These are phyloP conservation scores for Coemansia sp. DNA, from an alignment of 192 early-diverging fungal species.

Conservation along the genomic window DNA sequence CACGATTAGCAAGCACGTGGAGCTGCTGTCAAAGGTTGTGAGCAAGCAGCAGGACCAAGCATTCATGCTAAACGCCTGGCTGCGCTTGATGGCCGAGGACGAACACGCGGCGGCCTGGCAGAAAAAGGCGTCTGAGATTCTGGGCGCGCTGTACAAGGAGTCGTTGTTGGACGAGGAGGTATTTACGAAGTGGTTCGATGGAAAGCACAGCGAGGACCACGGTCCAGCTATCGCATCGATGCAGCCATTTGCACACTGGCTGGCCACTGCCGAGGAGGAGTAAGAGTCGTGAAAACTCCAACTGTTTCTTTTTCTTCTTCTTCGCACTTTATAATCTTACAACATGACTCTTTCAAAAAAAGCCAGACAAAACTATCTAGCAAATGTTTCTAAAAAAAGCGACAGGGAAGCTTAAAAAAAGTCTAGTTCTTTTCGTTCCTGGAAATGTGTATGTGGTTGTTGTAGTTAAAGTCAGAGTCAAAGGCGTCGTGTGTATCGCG, in stretches of 20 bases:
- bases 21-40: conserved; percentile 42
- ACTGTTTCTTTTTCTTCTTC: not conserved
- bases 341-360: not conserved
- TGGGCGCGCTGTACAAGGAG: conserved; percentile 70
- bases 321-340: not conserved
- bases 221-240: conserved; percentile 59
- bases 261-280: conserved; percentile 84
- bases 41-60: conserved; percentile 45
- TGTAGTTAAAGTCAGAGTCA: conserved; percentile 14
- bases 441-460: conserved; percentile 10
- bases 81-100: conserved; percentile 35
- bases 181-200: conserved; percentile 65
- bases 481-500: not conserved
- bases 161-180: conserved; percentile 84
- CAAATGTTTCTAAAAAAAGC: not conserved
- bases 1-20: conserved; percentile 18
- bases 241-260: conserved; percentile 79
- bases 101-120: conserved; percentile 47
- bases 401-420: not conserved
- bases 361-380: not conserved
- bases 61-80: conserved; percentile 55
- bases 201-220: conserved; percentile 44
- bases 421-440: conserved; percentile 6
- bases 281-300: conserved; percentile 24
- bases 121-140: conserved; percentile 62